phyloP scores from a whole-genome alignment of 371 early-diverging fungal species.

The Funneliformis caledonium region DNA sequence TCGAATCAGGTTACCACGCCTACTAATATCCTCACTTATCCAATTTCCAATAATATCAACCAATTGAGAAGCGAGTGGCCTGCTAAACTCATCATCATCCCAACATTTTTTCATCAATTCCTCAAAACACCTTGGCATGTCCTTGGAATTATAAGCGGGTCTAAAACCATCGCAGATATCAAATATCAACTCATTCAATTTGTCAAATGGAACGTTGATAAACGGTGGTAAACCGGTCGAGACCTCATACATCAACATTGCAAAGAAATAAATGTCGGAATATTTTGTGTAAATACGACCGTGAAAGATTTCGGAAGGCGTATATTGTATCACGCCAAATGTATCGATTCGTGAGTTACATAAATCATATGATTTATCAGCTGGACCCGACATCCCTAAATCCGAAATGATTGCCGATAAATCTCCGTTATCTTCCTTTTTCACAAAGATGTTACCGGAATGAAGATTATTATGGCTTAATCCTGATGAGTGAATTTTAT shows the following conservation, averaged over 20 bases:
- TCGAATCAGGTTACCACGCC: background rate
- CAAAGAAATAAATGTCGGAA: slow-evolving; percentile 24
- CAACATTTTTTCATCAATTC: slow-evolving; percentile 36
- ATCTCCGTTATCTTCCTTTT: background rate
- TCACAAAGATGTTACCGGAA: slow-evolving; percentile 13
- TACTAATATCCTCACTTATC: slow-evolving; percentile 3
- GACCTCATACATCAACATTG: slow-evolving; percentile 33
- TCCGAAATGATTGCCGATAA: background rate
- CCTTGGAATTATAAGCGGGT: background rate
- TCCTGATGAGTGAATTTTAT: background rate
- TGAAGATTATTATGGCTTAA: slow-evolving; percentile 13
- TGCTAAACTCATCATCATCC: slow-evolving; percentile 28
- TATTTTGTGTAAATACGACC: slow-evolving; percentile 12
- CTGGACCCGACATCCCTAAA: slow-evolving; percentile 18
- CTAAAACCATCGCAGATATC: slow-evolving; percentile 36
- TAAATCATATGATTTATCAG: background rate
- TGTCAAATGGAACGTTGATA: background rate
- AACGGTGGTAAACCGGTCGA: background rate
- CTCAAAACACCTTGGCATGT: slow-evolving; percentile 13
- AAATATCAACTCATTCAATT: background rate
- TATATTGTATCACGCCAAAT: slow-evolving; percentile 13
- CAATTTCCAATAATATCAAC: background rate
- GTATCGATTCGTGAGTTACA: background rate
- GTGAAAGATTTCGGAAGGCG: slow-evolving; percentile 18
- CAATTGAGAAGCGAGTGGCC: slow-evolving; percentile 9